Base-by-base conservation (phyloP, 257 asterid species). In the Verbena officinalis region DNA sequence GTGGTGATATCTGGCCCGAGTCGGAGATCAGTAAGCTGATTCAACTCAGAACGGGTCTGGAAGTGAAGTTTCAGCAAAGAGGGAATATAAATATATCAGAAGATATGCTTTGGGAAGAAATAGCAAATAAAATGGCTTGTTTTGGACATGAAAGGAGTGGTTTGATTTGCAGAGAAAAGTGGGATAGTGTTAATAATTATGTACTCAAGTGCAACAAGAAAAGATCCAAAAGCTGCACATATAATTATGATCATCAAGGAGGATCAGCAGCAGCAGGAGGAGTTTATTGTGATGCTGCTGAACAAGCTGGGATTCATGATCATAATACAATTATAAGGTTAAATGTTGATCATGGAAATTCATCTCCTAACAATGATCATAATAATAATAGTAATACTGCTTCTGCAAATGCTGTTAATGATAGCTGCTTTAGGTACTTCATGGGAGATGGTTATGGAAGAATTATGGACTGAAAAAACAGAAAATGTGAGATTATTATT, bases 371-470 rank as follows among this genome's bases (percentile, higher is more conserved):
- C 49, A 75, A 39, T 39, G n/a, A n/a, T n/a, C n/a, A n/a, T n/a
- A n/a, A n/a, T n/a, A n/a, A n/a, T n/a, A n/a, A n/a, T n/a, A 40
- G 63, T 50, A 59, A 68, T 12, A 42, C 67, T n/a, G 72, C 73
- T 7, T 34, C 69, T n/a, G 74, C 72, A 7, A 68, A 76, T 67
- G 72, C 68, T 0, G 62, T 80, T 5, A 77, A 63, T 69, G 94
- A 86, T 56, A 78, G 74, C 36, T 78, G 90, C 66, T 82, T 82
- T 52, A 87, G 94, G 86, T 84, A 73, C 85, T 76, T 81, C 43
- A 79, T 93, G 86, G 95, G 96, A 23, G 94, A 89, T 72, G 74
- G 65, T 65, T 82, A 61, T 78, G 90, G 96, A 55, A 87, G 78
- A 75, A 84, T 78, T 65, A 81, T 82, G 82, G 84, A 48, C 61